Conservation (phyloP, 2,329 filamentous ascomycete species). For the Aureobasidium sp. region DNA sequence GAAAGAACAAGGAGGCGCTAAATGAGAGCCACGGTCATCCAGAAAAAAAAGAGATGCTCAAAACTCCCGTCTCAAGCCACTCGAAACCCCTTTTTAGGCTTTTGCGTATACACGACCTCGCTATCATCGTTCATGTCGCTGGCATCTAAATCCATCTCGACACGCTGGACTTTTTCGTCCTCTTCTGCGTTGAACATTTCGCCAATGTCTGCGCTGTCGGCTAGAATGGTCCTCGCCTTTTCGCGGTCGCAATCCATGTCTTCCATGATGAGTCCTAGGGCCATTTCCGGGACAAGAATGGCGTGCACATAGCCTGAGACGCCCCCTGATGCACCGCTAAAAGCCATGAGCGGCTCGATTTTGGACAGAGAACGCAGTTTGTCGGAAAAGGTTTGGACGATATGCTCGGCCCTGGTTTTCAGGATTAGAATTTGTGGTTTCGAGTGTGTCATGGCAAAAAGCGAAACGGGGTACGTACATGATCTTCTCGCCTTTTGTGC, state of each 20-base stretch:
- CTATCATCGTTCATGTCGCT: not conserved
- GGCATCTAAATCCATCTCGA: not conserved
- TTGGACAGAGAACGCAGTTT: slow-evolving; percentile 25
- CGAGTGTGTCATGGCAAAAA: too few relatives aligned
- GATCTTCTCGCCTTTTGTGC: slow-evolving; percentile 28
- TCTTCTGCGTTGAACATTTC: slow-evolving; percentile 28
- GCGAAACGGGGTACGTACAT: slow-evolving; percentile 21
- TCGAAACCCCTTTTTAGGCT: not conserved
- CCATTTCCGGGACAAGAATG: slow-evolving; percentile 33
- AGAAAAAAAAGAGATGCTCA: not conserved
- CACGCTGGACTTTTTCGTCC: slow-evolving; percentile 19
- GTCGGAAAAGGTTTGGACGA: slow-evolving; percentile 24
- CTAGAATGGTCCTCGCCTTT: slow-evolving; percentile 23
- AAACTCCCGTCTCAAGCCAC: not conserved
- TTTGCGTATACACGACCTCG: not conserved
- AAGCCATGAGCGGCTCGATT: slow-evolving; percentile 26
- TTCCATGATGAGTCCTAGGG: slow-evolving; percentile 28
- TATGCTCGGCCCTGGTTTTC: slow-evolving; percentile 30
- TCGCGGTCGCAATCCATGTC: slow-evolving; percentile 25
- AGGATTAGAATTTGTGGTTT: too few relatives aligned
- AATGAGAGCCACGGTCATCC: not conserved
- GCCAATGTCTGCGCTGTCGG: slow-evolving; percentile 28
- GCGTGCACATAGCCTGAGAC: slow-evolving; percentile 31
- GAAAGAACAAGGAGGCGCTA: not conserved
- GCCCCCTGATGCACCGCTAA: slow-evolving; percentile 28